phyloP scores from a whole-genome alignment of 2,329 filamentous ascomycete species.

The Colletotrichum shisoi region DNA sequence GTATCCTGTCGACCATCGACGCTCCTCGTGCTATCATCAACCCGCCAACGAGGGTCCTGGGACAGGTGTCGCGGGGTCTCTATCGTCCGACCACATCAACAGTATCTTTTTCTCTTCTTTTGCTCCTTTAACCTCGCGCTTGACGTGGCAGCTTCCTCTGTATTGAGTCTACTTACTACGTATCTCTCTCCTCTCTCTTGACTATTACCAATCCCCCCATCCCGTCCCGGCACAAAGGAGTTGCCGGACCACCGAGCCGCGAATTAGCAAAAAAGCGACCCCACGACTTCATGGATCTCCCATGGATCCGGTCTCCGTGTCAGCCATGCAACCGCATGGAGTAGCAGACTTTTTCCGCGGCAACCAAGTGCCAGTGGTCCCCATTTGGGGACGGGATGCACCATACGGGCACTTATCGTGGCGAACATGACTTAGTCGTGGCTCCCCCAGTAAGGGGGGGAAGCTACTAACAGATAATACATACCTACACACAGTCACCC shows the following conservation, averaged over 20 bases:
- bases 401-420: constrained; percentile 34
- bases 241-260: constrained; percentile 36
- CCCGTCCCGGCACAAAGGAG: constrained; percentile 25
- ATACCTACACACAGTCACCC: not conserved
- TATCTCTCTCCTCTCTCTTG: not conserved
- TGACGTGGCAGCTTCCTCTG: constrained; percentile 1
- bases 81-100: constrained; percentile 4
- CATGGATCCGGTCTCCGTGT: constrained; percentile 29
- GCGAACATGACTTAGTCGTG: constrained; percentile 37
- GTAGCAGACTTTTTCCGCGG: constrained; percentile 31
- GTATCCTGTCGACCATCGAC: constrained; percentile 15
- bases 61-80: not conserved
- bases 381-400: constrained; percentile 29
- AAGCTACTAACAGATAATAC: constrained; percentile 12
- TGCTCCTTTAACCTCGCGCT: not conserved
- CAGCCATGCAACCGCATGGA: constrained; percentile 31
- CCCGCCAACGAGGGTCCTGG: constrained; percentile 9
- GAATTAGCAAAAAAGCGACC: constrained; percentile 20
- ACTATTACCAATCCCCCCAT: constrained; percentile 30
- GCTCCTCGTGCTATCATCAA: constrained; percentile 12
- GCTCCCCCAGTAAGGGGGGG: not conserved
- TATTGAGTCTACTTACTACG: not conserved
- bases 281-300: constrained; percentile 39
- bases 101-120: not conserved
- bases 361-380: constrained; percentile 10